Base-by-base conservation (phyloP, 805 yeast species). In the Candida namnaoensis region DNA sequence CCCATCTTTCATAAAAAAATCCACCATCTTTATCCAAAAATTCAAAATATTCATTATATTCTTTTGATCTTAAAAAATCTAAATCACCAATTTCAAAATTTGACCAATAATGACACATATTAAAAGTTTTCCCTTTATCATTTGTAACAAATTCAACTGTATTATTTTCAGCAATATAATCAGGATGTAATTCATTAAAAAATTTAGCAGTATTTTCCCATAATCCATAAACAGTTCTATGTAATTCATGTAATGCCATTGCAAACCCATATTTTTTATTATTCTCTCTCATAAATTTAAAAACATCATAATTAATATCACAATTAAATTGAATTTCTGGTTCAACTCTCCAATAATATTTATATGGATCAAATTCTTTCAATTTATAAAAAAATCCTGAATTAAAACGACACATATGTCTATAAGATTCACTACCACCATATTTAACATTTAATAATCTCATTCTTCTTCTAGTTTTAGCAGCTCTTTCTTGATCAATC, bases 41-140 rank as follows among this genome's bases (percentile, higher is more conserved):
- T 30, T 83, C 78, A 53, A 88, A 86, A 62, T 78, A 88, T 41
- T 71, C 73, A 24, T 66, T 56, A 61, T 87, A 88, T 8, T 82
- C 82, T 41, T 81, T 76, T 25, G 78, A 66, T 53, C 93, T 68
- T 78, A 84, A 88, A 51, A 88, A 74, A 47, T 80, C 74, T 64
- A 88, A 70, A 47, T 75, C 73, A n/a, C 80, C 95, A 49, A 88
- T 76, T 60, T 88, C 96, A 58, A 88, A 88, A 65, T 84, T 84
- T 38, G 91, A 80, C 96, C 96, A 88, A 73, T 84, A 88, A 62
- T 88, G 96, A 58, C 96, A 88, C 44, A 81, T 71, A 58, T 88
- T 87, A 63, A 86, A 88, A 23, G 78, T 65, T 44, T 75, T 71
- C 44, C 88, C 84, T 35, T 63, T 61, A 58, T 81, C 81, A 48